Conservation (phyloP, 257 asterid species). For the Jacaranda mimosifolia region DNA sequence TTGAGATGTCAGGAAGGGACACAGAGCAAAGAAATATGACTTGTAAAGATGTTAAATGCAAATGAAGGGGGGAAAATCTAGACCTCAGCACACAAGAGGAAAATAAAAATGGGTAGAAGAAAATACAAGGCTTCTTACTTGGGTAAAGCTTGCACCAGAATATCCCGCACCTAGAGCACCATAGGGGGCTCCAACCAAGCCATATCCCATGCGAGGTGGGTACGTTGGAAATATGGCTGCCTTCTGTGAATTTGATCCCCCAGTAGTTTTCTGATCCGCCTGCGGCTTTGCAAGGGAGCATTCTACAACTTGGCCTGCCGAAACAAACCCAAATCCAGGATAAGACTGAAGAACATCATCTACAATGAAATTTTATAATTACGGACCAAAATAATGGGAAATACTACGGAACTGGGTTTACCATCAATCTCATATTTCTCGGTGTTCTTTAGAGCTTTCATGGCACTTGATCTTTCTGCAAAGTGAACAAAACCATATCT, state of each 20-base stretch:
- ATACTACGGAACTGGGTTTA: constrained; percentile 37
- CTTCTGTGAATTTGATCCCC: constrained; percentile 66
- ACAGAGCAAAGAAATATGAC: not conserved
- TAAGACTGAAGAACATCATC: constrained; percentile 31
- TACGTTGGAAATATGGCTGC: constrained; percentile 70
- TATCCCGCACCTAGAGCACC: constrained; percentile 76
- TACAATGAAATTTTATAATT: constrained; percentile 19
- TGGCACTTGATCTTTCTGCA: constrained; percentile 85
- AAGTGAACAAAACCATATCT: constrained; percentile 96
- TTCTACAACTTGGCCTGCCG: constrained; percentile 86
- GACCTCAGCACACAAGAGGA: constrained; percentile 2
- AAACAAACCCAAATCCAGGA: constrained; percentile 33
- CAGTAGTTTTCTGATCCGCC: constrained; percentile 78
- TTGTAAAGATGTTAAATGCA: constrained; percentile 10
- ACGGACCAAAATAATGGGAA: constrained; percentile 23
- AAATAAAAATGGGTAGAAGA: constrained; percentile 3
- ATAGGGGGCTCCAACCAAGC: constrained; percentile 82
- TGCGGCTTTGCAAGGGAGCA: constrained; percentile 99
- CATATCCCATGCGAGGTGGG: constrained; percentile 83
- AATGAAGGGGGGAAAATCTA: not conserved
- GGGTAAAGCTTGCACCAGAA: constrained; percentile 69
- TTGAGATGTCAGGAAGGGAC: not conserved
- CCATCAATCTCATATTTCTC: constrained; percentile 93
- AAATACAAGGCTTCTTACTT: constrained; percentile 60
- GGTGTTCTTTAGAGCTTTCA: constrained; percentile 92